Conservation (phyloP, 345 rosid species). For the Dimocarpus longan region DNA sequence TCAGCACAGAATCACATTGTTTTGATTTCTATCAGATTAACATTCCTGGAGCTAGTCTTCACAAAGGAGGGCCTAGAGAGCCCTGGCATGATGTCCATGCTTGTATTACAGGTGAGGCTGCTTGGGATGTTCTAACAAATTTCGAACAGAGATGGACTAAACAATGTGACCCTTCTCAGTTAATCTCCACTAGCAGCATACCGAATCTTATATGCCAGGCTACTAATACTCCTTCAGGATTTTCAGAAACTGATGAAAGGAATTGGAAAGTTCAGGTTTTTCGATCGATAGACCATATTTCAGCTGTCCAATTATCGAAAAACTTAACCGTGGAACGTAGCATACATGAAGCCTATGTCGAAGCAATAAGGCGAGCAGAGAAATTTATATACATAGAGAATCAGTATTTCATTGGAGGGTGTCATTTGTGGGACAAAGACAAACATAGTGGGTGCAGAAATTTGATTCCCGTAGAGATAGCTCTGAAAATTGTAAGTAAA, state of each 20-base stretch:
- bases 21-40: slow-evolving; percentile 74
- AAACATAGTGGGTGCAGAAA: slow-evolving; percentile 69
- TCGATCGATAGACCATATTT: slow-evolving; percentile 70
- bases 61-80: slow-evolving; percentile 88
- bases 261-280: slow-evolving; percentile 84
- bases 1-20: slow-evolving; percentile 43
- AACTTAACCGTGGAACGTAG: slow-evolving; percentile 58
- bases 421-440: slow-evolving; percentile 70
- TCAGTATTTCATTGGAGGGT: slow-evolving; percentile 87
- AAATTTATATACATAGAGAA: slow-evolving; percentile 88
- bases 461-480: slow-evolving; percentile 82
- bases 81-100: slow-evolving; percentile 95
- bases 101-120: slow-evolving; percentile 67
- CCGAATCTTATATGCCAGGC: slow-evolving; percentile 38
- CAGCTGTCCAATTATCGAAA: slow-evolving; percentile 54
- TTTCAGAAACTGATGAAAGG: slow-evolving; percentile 26
- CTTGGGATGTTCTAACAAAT: slow-evolving; percentile 68
- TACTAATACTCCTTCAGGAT: slow-evolving; percentile 28
- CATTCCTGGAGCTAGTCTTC: slow-evolving; percentile 62
- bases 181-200: slow-evolving; percentile 45
- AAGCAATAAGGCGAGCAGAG: slow-evolving; percentile 75
- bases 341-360: slow-evolving; percentile 75
- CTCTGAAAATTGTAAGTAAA: slow-evolving; percentile 66
- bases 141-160: slow-evolving; percentile 89
- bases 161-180: slow-evolving; percentile 63